A percentile compares a stretch with the other conserved stretches of the same genome.
Conservation (phyloP, 768 basidiomycete genomes). For the Suillus americanus region DNA sequence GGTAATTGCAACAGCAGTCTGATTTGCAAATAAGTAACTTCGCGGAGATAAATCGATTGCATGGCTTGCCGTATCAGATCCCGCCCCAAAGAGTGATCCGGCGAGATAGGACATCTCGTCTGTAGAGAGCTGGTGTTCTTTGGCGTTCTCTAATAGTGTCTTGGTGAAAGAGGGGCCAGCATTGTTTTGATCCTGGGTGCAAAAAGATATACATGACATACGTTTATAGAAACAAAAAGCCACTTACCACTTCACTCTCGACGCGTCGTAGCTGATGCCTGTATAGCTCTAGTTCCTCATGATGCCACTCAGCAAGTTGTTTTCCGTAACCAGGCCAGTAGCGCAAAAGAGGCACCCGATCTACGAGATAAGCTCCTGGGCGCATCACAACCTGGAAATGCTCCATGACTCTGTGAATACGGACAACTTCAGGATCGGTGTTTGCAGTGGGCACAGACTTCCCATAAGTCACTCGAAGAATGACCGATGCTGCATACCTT, state of each 20-base stretch:
- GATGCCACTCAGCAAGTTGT: not conserved
- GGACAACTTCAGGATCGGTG: not conserved
- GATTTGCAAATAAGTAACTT: not conserved
- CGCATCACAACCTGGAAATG: not conserved
- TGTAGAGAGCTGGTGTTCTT: not conserved
- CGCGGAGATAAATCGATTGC: not conserved
- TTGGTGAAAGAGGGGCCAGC: not conserved
- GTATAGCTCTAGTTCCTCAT: not conserved
- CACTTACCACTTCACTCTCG: not conserved
- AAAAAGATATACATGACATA: not conserved
- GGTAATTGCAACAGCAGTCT: not conserved
- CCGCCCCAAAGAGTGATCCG: not conserved
- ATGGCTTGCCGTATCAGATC: not conserved
- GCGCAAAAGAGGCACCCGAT: not conserved
- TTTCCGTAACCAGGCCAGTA: not conserved
- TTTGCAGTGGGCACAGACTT: not conserved
- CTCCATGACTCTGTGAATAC: not conserved
- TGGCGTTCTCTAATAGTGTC: not conserved
- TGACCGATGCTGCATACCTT: not conserved
- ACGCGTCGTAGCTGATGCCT: not conserved
- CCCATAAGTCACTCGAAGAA: conserved; percentile 1
- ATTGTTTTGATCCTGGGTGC: not conserved
- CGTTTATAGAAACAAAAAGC: not conserved
- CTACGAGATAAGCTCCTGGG: not conserved
- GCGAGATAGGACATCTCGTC: not conserved